Percentiles rank a stretch among this genome's conserved stretches.
Evolutionary conservation across 2,329 filamentous ascomycete genomes (phyloP).

Genomic region (Sclerotinia borealis): DNA sequence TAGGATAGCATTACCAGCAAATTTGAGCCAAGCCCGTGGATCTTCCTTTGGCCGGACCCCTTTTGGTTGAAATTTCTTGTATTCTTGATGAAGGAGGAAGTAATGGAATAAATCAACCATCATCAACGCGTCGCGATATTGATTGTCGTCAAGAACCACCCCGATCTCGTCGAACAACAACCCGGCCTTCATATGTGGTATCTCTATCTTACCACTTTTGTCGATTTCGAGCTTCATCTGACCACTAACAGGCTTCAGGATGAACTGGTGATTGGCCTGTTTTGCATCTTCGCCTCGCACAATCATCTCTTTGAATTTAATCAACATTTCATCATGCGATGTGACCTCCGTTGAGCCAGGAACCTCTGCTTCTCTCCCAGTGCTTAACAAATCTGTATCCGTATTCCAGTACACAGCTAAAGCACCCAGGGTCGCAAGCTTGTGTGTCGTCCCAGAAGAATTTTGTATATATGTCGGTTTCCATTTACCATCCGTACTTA

Average conservation of each 20-base stretch:
- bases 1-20: slow-evolving; percentile 83
- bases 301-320: slow-evolving; percentile 73
- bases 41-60: slow-evolving; percentile 76
- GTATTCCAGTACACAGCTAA: slow-evolving; percentile 98
- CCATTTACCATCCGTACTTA: slow-evolving; percentile 95
- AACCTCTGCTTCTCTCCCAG: slow-evolving; percentile 65
- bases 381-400: slow-evolving; percentile 75
- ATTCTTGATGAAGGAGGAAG: slow-evolving; percentile 95
- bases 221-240: slow-evolving; percentile 92
- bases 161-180: slow-evolving; percentile 96
- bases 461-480: slow-evolving; percentile 93
- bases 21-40: slow-evolving; percentile 84
- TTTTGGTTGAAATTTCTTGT: slow-evolving; percentile 87
- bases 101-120: slow-evolving; percentile 98
- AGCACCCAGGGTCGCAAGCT: slow-evolving; percentile 83
- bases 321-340: slow-evolving; percentile 69
- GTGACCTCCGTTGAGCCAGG: slow-evolving; percentile 53
- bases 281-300: slow-evolving; percentile 57
- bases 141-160: slow-evolving; percentile 92
- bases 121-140: slow-evolving; percentile 97
- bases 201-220: slow-evolving; percentile 75
- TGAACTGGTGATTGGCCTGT: slow-evolving; percentile 70
- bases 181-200: slow-evolving; percentile 83
- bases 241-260: slow-evolving; percentile 91
- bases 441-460: slow-evolving; percentile 76